These are phyloP conservation scores for Auxenochlorella pyrenoidosa DNA, from an alignment of 139 green algal species.

Conservation along the genomic window DNA sequence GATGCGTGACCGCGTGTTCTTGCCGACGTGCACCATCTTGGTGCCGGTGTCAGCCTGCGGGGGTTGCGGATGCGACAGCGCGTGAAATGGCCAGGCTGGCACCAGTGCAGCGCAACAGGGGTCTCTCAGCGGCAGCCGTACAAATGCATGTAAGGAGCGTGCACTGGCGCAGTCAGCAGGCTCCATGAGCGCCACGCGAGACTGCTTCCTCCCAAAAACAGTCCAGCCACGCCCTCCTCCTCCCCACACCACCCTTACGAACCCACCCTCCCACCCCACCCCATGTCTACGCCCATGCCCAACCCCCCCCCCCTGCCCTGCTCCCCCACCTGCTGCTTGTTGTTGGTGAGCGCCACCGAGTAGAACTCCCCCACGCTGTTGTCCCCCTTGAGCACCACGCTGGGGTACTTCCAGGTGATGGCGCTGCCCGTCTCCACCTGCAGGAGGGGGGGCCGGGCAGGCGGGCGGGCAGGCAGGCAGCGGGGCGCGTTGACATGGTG, in stretches of 20 bases:
- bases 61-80: neutral
- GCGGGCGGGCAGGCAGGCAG: neutral
- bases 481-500: no score
- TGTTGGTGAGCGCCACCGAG: conserved; percentile 98
- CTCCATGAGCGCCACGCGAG: no score
- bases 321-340: conserved; percentile 92
- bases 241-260: no score
- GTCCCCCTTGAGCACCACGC: conserved; percentile 93
- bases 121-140: no score
- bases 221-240: no score
- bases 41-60: conserved; percentile 77
- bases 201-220: no score
- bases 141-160: no score
- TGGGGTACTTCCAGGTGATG: conserved; percentile 99
- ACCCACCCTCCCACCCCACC: no score
- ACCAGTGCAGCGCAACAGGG: no score
- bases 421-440: conserved; percentile 97
- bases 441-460: neutral
- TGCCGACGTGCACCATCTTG: conserved; percentile 99
- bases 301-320: neutral
- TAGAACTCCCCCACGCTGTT: conserved; percentile 98
- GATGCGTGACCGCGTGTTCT: conserved; percentile 97
- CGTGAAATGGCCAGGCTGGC: no score
- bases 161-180: no score
- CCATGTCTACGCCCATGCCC: no score